Evolutionary conservation across 805 yeast genomes (phyloP), one percentile per base, ranked within the genome.

Genomic region (Ogataea pini): DNA sequence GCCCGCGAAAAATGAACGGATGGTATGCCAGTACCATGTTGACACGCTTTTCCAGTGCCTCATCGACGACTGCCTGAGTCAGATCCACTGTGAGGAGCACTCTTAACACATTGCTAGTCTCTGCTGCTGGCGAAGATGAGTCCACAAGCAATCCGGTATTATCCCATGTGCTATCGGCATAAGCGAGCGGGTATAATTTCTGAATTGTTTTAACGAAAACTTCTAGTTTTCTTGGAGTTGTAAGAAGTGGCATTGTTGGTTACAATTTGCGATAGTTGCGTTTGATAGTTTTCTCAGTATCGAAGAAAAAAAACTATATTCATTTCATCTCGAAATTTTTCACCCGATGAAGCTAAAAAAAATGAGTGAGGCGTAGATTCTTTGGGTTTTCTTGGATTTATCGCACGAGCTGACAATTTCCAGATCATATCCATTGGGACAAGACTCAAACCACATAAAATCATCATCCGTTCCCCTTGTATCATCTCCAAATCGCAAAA

Each of bases 151-250:
- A 72, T 1, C 99, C 99, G 0, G 97, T 91, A 65, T 94, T 94
- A 62, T 94, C 99, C 99, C 99, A 94, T 2, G 90, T 67, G 17
- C 76, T 73, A 59, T 92, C 98, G 0, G 98, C 97, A 50, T 86
- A 77, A 38, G 78, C 78, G 13, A 78, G 64, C 2, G 99, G 99
- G 61, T 87, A 94, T n/a, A 83, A 70, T 54, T 78, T 82, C 62
- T 89, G 88, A 50, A 92, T 82, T 0, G 67, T 66, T 7, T 67
- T 62, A 7, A 85, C 71, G 1, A 81, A 74, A 36, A 67, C 63
- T 46, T 75, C 75, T 22, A 85, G 70, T 53, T 50, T 54, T 7
- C 47, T 24, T 3, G 61, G 51, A 37, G 42, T 53, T 33, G 49
- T 44, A 16, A 48, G 39, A 52, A 52, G 48, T n/a, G 24, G 28